These are phyloP conservation scores for Chaetomium tenue DNA, from an alignment of 495 filamentous ascomycete species.

Conservation along the genomic window DNA sequence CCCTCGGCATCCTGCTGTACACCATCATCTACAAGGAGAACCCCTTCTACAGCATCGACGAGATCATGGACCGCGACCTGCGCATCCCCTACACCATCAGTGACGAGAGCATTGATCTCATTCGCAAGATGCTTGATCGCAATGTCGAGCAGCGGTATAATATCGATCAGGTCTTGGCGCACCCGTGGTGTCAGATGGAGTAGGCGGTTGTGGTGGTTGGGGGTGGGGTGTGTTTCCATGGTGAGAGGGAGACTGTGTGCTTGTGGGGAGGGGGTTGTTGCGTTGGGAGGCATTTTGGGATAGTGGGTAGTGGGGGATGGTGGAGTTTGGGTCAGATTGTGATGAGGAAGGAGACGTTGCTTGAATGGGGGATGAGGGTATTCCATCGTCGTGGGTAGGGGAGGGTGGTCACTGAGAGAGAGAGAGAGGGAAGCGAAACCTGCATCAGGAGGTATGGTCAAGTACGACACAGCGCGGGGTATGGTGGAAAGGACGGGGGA, in stretches of 20 bases:
- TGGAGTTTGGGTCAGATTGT: too few relatives aligned
- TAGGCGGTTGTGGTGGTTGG: neutral
- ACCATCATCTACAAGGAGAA: constrained; percentile 99
- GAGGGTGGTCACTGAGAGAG: neutral
- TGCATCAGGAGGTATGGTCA: neutral
- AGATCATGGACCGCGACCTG: constrained; percentile 96
- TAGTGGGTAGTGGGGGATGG: too few relatives aligned
- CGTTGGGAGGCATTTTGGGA: too few relatives aligned
- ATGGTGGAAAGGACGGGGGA: neutral
- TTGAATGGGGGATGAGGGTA: too few relatives aligned
- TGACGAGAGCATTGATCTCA: constrained; percentile 85
- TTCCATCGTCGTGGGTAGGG: too few relatives aligned
- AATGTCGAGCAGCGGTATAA: constrained; percentile 77
- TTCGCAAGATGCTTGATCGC: constrained; percentile 85
- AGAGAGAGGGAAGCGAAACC: neutral
- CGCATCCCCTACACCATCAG: constrained; percentile 89
- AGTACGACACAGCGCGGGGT: neutral
- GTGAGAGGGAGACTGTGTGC: neutral
- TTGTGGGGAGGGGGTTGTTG: too few relatives aligned
- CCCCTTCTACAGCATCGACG: constrained; percentile 98
- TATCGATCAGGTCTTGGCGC: constrained; percentile 80
- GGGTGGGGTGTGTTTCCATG: neutral
- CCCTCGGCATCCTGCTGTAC: constrained; percentile 94
- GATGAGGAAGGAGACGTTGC: neutral
- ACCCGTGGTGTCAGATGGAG: constrained; percentile 66